These are phyloP conservation scores for Ceratocystis cubensis DNA, from an alignment of 2,329 filamentous ascomycete species.

Conservation along the genomic window DNA sequence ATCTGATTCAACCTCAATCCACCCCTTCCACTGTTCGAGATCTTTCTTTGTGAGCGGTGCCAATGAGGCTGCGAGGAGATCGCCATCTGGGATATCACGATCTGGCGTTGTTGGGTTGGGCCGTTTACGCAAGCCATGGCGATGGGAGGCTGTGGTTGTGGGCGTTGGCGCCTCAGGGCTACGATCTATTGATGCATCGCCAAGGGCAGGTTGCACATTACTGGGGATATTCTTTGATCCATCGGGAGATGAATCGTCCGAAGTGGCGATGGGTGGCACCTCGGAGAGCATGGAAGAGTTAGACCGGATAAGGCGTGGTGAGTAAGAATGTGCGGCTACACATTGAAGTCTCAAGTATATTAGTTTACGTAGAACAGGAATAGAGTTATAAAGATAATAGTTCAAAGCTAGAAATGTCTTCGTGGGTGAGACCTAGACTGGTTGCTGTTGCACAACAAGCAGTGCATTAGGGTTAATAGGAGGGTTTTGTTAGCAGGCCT, in stretches of 20 bases:
- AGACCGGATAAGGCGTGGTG: background rate
- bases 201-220: background rate
- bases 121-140: background rate
- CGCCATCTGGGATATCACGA: constrained; percentile 24
- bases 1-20: constrained; percentile 80
- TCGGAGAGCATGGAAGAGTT: background rate
- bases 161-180: background rate
- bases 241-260: background rate
- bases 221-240: no score
- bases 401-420: no score
- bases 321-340: background rate
- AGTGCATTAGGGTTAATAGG: background rate
- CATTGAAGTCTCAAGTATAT: no score
- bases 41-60: constrained; percentile 40
- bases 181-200: background rate
- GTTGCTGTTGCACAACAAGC: background rate
- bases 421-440: background rate
- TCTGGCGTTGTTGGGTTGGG: background rate
- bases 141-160: background rate
- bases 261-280: background rate
- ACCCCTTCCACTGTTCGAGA: constrained; percentile 53
- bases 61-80: constrained; percentile 37
- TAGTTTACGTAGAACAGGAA: no score
- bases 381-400: no score
- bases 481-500: background rate